Evolutionary conservation across 371 early-diverging fungal genomes (phyloP), one percentile per base, ranked within the genome.

Genomic region (Rhizopus microsporus): DNA sequence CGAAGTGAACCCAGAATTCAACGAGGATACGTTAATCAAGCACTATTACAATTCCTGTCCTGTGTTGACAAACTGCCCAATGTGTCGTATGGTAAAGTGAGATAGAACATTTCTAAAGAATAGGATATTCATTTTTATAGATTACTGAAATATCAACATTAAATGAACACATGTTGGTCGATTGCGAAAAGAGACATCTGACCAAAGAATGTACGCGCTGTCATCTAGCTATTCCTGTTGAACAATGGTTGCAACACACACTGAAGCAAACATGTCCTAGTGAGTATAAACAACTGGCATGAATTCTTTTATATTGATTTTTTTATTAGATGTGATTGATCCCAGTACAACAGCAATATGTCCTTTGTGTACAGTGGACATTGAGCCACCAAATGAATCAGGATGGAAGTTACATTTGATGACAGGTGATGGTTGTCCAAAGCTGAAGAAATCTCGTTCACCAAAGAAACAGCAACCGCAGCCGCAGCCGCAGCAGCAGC

Each of bases 1-100:
- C 34, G 86, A 90, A 63, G 68, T 69, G 7, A 84, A 83, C 54
- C 75, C 74, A 9, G 68, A 61, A 0, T 93, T 91, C 55, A 90
- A 86, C 8, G 91, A 90, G 43, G 88, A 90, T 44, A 81, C 74
- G 0, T 66, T 93, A 4, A 88, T 92, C 23, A 62, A 75, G 6
- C 93, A 93, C 61, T 92, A 92, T 60, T 91, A 91, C 80, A 74
- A 81, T 32, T 81, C 87, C 15, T 93, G 93, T 57, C 87, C 88
- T 13, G 78, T 87, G 63, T 74, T 91, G 6, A 83, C 82, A 32
- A 82, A 78, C 15, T 93, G 93, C 55, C 77, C 88, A 0, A 62
- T 79, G 39, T 93, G 93, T 68, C 78, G 83, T 51, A 79, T 81
- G 56, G 90, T 89, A 77, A 68, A 85, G 68, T 3, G 4, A 34